A percentile compares a stretch with the other conserved stretches of the same genome.
phyloP scores from a whole-genome alignment of 2,329 filamentous ascomycete genomes.

The Diaporthe ilicicola region DNA sequence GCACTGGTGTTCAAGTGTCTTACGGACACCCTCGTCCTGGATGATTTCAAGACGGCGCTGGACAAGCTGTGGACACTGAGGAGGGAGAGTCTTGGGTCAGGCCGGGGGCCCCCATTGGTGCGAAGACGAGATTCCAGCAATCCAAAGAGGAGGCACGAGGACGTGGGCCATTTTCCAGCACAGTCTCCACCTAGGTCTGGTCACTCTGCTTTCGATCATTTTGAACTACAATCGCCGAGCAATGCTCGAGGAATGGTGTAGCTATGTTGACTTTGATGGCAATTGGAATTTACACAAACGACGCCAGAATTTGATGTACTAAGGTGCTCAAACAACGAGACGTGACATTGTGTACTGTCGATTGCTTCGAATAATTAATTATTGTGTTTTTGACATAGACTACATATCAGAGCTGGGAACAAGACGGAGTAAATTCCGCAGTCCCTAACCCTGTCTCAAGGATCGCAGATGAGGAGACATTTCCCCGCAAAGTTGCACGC shows the following conservation, averaged over 20 bases:
- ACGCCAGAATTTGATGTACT: background rate
- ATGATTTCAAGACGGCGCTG: slow-evolving; percentile 71
- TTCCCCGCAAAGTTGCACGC: slow-evolving; percentile 9
- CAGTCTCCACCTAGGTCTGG: background rate
- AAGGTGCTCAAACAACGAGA: background rate
- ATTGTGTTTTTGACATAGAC: too few species aligned
- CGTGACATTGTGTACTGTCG: background rate
- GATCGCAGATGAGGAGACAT: background rate
- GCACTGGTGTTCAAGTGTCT: slow-evolving; percentile 73
- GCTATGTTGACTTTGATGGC: background rate
- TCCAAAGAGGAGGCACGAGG: slow-evolving; percentile 7
- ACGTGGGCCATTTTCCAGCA: background rate
- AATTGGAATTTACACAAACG: background rate
- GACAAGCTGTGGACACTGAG: slow-evolving; percentile 41
- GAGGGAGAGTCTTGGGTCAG: slow-evolving; percentile 5
- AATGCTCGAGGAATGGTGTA: slow-evolving; percentile 14
- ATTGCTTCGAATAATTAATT: too few species aligned
- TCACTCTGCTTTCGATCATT: background rate
- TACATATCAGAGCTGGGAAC: background rate
- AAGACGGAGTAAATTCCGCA: background rate
- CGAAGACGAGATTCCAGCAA: background rate
- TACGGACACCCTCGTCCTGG: slow-evolving; percentile 71
- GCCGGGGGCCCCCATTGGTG: background rate
- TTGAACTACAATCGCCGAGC: slow-evolving; percentile 21
- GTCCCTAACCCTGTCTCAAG: background rate